phyloP scores from a whole-genome alignment of 306 rosid species.

The Glycyrrhiza uralensis region DNA sequence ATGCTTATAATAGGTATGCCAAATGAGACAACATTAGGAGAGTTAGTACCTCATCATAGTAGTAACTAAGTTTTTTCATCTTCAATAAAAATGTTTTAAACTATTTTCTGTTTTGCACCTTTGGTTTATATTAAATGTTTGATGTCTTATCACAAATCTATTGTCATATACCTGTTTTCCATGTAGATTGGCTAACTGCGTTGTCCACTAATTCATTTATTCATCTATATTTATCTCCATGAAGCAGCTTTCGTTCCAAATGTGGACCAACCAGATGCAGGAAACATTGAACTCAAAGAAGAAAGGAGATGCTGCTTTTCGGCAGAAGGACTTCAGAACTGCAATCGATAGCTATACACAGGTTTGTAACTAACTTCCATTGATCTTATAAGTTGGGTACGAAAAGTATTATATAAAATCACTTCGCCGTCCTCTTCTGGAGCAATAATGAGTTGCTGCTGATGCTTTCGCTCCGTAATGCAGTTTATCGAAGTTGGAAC shows the following conservation, averaged over 20 bases:
- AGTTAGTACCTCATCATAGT: not conserved
- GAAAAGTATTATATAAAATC: constrained; percentile 2
- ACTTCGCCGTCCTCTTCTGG: constrained; percentile 12
- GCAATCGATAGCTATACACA: constrained; percentile 73
- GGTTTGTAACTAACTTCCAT: constrained; percentile 44
- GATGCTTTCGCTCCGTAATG: constrained; percentile 31
- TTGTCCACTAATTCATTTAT: not conserved
- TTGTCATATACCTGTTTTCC: constrained; percentile 4
- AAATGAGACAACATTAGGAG: not conserved
- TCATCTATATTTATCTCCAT: not conserved
- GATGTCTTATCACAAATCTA: not conserved
- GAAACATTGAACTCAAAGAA: constrained; percentile 88
- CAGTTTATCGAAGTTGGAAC: constrained; percentile 91
- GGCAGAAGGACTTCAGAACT: constrained; percentile 67
- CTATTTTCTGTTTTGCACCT: not conserved
- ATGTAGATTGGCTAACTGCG: not conserved
- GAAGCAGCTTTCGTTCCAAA: constrained; percentile 90
- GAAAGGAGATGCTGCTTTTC: constrained; percentile 82
- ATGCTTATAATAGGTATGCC: too few relatives aligned
- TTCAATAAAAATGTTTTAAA: not conserved
- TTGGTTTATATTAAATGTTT: not conserved
- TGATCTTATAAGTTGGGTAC: not conserved
- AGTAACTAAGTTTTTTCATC: not conserved
- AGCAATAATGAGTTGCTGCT: constrained; percentile 23
- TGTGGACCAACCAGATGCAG: constrained; percentile 99